phyloP scores from a whole-genome alignment of 768 basidiomycete genomes.

The Punctularia strigosozonata region DNA sequence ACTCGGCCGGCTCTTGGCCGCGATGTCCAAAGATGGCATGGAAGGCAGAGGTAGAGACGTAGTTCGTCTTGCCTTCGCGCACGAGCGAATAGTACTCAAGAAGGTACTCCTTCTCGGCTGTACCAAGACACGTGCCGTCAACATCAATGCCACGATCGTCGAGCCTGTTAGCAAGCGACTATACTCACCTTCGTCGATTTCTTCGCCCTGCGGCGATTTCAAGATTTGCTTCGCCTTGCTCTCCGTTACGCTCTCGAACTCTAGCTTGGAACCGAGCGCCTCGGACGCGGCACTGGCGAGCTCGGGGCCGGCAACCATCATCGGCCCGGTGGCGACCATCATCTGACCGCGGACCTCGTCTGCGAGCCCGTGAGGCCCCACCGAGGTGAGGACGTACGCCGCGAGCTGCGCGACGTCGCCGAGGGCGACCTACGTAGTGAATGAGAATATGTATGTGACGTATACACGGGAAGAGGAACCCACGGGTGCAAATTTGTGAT shows the following conservation, averaged over 20 bases:
- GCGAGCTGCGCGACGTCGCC: conserved; percentile 17
- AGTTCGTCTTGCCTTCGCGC: conserved; percentile 21
- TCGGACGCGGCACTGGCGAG: conserved; percentile 14
- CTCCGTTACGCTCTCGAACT: no score
- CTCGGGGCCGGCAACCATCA: conserved; percentile 13
- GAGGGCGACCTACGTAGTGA: no score
- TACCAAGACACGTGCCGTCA: conserved; percentile 3
- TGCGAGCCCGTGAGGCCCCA: conserved; percentile 19
- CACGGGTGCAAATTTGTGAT: conserved; percentile 18
- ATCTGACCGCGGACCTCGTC: conserved; percentile 18
- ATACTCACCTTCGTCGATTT: conserved; percentile 10
- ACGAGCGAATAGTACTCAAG: conserved; percentile 20
- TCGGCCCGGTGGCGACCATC: conserved; percentile 14
- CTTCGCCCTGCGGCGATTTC: conserved; percentile 10
- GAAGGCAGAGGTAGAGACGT: conserved; percentile 14
- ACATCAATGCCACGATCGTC: no score
- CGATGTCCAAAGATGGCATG: conserved; percentile 11
- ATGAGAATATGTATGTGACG: no score
- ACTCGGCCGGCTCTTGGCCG: conserved; percentile 9
- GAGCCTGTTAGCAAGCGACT: neutral
- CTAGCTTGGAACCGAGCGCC: conserved; percentile 12
- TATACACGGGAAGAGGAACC: no score
- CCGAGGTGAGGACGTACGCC: conserved; percentile 14
- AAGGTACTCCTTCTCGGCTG: conserved; percentile 19
- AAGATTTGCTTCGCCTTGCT: no score